These are phyloP conservation scores for Fusarium floridanum DNA, from an alignment of 2,329 filamentous ascomycete species.

Conservation along the genomic window DNA sequence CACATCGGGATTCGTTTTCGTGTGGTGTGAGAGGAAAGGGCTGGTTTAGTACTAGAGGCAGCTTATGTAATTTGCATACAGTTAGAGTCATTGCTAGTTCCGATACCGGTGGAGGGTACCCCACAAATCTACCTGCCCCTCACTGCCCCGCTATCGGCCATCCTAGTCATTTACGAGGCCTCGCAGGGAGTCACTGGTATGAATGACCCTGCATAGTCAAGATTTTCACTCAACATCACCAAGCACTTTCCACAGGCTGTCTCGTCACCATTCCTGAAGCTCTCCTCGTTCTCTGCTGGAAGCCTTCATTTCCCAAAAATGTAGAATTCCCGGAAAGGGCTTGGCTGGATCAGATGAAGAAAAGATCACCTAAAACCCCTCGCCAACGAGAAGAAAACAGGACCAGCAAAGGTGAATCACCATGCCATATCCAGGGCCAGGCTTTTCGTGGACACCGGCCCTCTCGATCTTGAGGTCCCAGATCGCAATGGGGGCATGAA, in stretches of 20 bases:
- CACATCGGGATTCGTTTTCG: neutral
- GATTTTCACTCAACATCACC: neutral
- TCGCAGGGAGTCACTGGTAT: neutral
- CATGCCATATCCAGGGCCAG: neutral
- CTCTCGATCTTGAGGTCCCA: neutral
- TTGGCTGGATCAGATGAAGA: neutral
- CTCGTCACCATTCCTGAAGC: neutral
- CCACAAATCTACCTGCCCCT: neutral
- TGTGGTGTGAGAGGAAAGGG: neutral
- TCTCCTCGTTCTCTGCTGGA: neutral
- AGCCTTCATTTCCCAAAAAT: neutral
- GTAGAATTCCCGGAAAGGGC: neutral
- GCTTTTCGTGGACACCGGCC: neutral
- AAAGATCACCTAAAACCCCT: neutral
- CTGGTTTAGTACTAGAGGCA: conserved; percentile 2
- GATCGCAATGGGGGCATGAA: neutral
- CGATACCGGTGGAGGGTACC: neutral
- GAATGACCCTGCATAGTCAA: neutral
- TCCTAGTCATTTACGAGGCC: too few relatives aligned
- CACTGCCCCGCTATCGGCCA: neutral
- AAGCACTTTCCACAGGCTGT: neutral
- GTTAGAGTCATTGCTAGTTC: neutral
- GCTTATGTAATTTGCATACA: neutral
- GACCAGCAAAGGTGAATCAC: neutral
- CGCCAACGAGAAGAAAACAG: neutral